Base-by-base conservation (phyloP, 257 asterid genomes). In the Nicotiana tomentosiformis region DNA sequence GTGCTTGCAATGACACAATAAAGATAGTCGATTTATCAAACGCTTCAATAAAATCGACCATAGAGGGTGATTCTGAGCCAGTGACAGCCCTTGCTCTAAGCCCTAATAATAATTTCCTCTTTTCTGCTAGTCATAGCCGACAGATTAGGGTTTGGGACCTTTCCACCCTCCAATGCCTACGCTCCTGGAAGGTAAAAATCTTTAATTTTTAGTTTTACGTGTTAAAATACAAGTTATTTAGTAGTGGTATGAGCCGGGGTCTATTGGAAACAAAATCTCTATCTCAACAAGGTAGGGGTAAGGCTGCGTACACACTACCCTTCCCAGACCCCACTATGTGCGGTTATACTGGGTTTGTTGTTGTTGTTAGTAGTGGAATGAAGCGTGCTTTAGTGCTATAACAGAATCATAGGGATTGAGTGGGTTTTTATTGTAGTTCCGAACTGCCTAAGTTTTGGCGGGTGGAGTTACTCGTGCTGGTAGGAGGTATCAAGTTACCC, bases 71-170 rank as follows among this genome's bases (percentile, higher is more conserved):
- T 82, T 91, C 97, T 10, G 98, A 91, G 80, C 88, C 92, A 43
- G 89, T 96, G 26, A 96, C 98, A 4, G 95, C 98, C 83, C 97
- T 96, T 32, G 37, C 84, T 77, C 89, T 94, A 56, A 94, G 94
- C 82, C 98, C 97, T 5, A 64, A 92, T 62, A 87, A 90, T 78
- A 83, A 88, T 14, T 83, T 96, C 77, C 92, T 96, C 68, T 96
- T 93, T 89, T 92, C 98, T 16, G 87, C 97, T 66, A 90, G 98
- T 84, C 98, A 94, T 88, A 92, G 94, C 82, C 95, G 98, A 10
- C 98, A 94, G 87, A 96, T 96, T 89, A 92, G 97, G 81, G 95
- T 93, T 43, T 96, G 98, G 98, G 98, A 94, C 49, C 87, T 96
- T 37, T 85, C 95, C 60, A 83, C 98, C 49, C 92, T 93, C 83